Evolutionary conservation across 2,329 filamentous ascomycete genomes (phyloP), one percentile per base, ranked within the genome.

Genomic region (Tolypocladium ophioglossoides): DNA sequence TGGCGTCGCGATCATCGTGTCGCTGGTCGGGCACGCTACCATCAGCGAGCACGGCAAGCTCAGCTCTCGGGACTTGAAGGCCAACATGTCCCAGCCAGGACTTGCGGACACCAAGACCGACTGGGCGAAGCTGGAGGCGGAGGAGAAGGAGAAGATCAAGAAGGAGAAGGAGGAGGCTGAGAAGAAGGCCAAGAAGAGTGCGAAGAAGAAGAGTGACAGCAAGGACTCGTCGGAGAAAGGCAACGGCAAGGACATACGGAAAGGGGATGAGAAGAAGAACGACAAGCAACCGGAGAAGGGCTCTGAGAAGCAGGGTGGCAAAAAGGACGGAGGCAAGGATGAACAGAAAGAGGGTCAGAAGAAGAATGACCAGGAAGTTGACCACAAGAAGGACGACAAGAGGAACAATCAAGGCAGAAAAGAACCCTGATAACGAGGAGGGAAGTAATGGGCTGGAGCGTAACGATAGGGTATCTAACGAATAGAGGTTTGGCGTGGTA

Each of bases 1-100:
- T 32, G 91, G 92, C 40, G 76, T 82, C 46, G 85, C 87, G 58
- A 92, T 96, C 61, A 83, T 94, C 44, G 74, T 89, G 61, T 92
- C 83, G 58, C 74, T 96, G 60, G 80, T 96, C 58, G 90, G 89
- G 41, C 84, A 91, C 57, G 87, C 91, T 64, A 86, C 91, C 73
- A 84, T 95, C 61, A 78, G 72, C 52, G 63, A 67, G 37, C 56
- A 59, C 1, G 55, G 62, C 20, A 52, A 56, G 1, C 60, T 68
- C 8, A 68, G 69, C 18, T 67, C 66, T 8, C 57, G 61, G 24
- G 70, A 70, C 2, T 54, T 78, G 48, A 59, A 60, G 38, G 66
- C 74, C 35, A 73, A 68, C 52, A 65, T 79, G 52, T 64, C 68
- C 54, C 62, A 64, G 51, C 38, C 61, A 0, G 68, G 64, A n/a